Evolutionary conservation across 306 rosid species (phyloP).

Genomic region (Dalbergia oliveri): DNA sequence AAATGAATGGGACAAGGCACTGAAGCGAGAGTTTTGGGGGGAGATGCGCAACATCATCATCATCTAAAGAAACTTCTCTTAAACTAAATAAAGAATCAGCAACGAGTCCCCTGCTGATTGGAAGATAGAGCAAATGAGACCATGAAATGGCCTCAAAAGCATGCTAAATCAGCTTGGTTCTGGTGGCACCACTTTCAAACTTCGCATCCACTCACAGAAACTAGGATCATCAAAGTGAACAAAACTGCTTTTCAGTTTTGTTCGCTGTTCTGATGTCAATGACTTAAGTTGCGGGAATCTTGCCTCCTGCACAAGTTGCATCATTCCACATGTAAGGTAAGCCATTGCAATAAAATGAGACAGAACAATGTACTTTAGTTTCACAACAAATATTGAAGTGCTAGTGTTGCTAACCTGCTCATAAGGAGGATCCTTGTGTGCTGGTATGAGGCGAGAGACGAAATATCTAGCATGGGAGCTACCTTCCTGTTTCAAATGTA

Average conservation of each 20-base stretch:
- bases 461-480: constrained; percentile 97
- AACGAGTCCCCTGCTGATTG: constrained; percentile 30
- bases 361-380: constrained; percentile 9
- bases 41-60: constrained; percentile 39
- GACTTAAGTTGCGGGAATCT: constrained; percentile 87
- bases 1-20: constrained; percentile 46
- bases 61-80: constrained; percentile 49
- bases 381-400: constrained; percentile 11
- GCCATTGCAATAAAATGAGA: neutral
- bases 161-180: constrained; percentile 67
- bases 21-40: constrained; percentile 23
- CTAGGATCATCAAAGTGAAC: constrained; percentile 95
- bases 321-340: constrained; percentile 10
- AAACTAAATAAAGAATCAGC: constrained; percentile 42
- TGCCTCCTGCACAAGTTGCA: constrained; percentile 73
- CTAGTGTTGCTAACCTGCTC: constrained; percentile 78
- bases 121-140: constrained; percentile 30
- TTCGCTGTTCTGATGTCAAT: constrained; percentile 76
- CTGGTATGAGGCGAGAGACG: constrained; percentile 93
- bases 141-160: constrained; percentile 27
- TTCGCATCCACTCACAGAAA: constrained; percentile 91
- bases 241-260: constrained; percentile 92
- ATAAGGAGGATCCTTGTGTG: constrained; percentile 99
- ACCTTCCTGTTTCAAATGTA: constrained; percentile 82
- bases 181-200: constrained; percentile 86